Percentiles rank a stretch among this genome's conserved stretches.
Evolutionary conservation across 208 protist genomes (phyloP).

Genomic region (Crithidia acanthocephali): DNA sequence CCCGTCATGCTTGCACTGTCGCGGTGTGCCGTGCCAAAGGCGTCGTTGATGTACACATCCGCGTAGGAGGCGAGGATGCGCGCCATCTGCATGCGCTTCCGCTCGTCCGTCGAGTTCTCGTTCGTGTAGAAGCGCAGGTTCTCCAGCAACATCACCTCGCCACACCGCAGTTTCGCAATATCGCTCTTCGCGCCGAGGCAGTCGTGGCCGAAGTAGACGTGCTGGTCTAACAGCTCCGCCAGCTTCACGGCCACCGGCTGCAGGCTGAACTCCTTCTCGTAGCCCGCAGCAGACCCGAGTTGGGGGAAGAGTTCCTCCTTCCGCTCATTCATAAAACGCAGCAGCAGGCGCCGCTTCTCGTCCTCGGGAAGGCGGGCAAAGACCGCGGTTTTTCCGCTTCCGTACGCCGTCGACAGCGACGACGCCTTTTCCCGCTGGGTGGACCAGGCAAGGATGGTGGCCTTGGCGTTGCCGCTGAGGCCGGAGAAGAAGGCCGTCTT

Average conservation of each 20-base stretch:
- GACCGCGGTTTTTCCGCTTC: conserved; percentile 60
- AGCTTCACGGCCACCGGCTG: conserved; percentile 93
- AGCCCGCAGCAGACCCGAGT: conserved; percentile 51
- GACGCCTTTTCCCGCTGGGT: conserved; percentile 47
- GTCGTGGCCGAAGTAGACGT: conserved; percentile 83
- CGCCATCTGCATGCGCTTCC: conserved; percentile 81
- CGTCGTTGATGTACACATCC: conserved; percentile 99
- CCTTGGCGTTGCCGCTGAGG: conserved; percentile 71
- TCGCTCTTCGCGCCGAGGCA: conserved; percentile 76
- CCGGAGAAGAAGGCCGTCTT: conserved; percentile 78
- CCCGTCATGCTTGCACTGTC: conserved; percentile 94
- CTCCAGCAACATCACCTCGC: conserved; percentile 98
- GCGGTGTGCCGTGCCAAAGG: conserved; percentile 99
- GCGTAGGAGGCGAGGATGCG: conserved; percentile 92
- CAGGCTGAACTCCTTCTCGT: conserved; percentile 91
- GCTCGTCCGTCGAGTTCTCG: conserved; percentile 93
- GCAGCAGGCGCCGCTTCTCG: conserved; percentile 68
- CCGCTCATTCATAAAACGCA: conserved; percentile 62
- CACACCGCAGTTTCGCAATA: conserved; percentile 57
- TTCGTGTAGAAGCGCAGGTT: conserved; percentile 99
- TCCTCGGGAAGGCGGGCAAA: conserved; percentile 71
- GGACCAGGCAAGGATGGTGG: conserved; percentile 60
- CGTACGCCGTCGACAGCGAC: conserved; percentile 37
- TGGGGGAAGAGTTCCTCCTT: conserved; percentile 64
- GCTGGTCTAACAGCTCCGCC: conserved; percentile 88